Conservation (phyloP, 1,284 basidiomycete species). For the Schizophyllum commune region DNA sequence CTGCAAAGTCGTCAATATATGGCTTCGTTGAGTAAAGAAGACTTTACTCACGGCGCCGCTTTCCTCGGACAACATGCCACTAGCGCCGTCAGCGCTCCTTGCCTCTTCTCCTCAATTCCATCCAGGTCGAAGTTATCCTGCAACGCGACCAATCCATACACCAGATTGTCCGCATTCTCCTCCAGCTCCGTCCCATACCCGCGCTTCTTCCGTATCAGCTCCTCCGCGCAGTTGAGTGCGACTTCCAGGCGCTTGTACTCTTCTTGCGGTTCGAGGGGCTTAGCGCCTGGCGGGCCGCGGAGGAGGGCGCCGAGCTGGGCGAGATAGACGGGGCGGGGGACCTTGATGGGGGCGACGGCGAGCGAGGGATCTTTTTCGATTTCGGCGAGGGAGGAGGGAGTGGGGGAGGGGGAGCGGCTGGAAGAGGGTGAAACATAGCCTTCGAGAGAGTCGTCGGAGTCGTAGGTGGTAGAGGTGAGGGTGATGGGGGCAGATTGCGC, state of each 20-base stretch:
- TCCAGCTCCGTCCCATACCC: constrained; percentile 82
- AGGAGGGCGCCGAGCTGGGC: constrained; percentile 72
- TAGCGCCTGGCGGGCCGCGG: constrained; percentile 36
- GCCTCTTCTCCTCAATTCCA: constrained; percentile 72
- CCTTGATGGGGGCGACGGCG: constrained; percentile 45
- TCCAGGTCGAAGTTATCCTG: constrained; percentile 82
- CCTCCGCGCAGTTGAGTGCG: constrained; percentile 71
- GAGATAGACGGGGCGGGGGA: constrained; percentile 74
- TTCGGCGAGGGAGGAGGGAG: constrained; percentile 70
- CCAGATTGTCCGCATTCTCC: constrained; percentile 84
- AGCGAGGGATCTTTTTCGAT: constrained; percentile 82
- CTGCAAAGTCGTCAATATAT: constrained; percentile 31
- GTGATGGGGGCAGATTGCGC: constrained; percentile 8
- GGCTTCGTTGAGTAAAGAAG: background rate
- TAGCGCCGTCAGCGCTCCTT: constrained; percentile 72
- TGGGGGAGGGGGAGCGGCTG: constrained; percentile 74
- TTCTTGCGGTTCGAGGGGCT: constrained; percentile 56
- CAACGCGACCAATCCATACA: constrained; percentile 65
- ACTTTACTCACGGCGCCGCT: constrained; percentile 65
- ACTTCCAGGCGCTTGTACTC: constrained; percentile 50
- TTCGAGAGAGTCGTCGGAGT: constrained; percentile 78
- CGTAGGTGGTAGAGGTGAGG: constrained; percentile 33
- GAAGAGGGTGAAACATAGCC: constrained; percentile 67
- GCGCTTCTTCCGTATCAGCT: constrained; percentile 73
- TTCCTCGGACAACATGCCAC: constrained; percentile 71